Evolutionary conservation across 371 early-diverging fungal genomes (phyloP).

Genomic region (Haplosporangium sp.): DNA sequence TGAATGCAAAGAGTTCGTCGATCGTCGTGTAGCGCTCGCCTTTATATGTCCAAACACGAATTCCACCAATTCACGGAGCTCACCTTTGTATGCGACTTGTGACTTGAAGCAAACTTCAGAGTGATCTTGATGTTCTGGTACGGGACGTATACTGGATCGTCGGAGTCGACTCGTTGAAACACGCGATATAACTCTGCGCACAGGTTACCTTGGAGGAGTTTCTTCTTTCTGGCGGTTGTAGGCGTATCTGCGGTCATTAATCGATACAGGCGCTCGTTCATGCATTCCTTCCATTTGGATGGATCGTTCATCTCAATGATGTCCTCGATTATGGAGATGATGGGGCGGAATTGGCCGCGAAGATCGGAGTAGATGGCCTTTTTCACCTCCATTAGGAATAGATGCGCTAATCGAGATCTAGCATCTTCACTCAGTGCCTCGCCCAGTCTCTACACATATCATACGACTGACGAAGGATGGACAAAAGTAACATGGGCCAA

Average conservation of each 20-base stretch:
- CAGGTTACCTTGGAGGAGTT: conserved; percentile 23
- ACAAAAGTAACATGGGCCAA: too few species aligned
- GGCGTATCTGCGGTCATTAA: conserved; percentile 17
- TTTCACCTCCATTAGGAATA: conserved; percentile 11
- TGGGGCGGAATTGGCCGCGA: conserved; percentile 20
- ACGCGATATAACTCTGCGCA: conserved; percentile 12
- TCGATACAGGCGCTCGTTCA: conserved; percentile 8
- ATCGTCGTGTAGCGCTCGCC: conserved; percentile 9
- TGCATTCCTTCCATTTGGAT: conserved; percentile 12
- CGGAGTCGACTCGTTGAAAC: not conserved
- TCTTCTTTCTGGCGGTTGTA: conserved; percentile 5
- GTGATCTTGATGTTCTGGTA: not conserved
- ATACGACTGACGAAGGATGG: too few species aligned
- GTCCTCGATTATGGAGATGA: conserved; percentile 22
- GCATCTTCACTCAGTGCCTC: conserved; percentile 1
- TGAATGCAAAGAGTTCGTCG: conserved; percentile 23
- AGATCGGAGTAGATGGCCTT: conserved; percentile 4
- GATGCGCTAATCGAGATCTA: not conserved
- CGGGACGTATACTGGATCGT: not conserved
- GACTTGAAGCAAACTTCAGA: conserved; percentile 6
- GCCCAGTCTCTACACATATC: conserved; percentile 16
- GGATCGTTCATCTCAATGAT: conserved; percentile 15
- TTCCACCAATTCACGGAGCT: conserved; percentile 6
- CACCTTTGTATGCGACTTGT: conserved; percentile 1
- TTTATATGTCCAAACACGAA: not conserved